Percentiles rank a stretch among this genome's conserved stretches.
Conservation (phyloP, 371 early-diverging fungal species). For the Lichtheimia corymbifera region DNA sequence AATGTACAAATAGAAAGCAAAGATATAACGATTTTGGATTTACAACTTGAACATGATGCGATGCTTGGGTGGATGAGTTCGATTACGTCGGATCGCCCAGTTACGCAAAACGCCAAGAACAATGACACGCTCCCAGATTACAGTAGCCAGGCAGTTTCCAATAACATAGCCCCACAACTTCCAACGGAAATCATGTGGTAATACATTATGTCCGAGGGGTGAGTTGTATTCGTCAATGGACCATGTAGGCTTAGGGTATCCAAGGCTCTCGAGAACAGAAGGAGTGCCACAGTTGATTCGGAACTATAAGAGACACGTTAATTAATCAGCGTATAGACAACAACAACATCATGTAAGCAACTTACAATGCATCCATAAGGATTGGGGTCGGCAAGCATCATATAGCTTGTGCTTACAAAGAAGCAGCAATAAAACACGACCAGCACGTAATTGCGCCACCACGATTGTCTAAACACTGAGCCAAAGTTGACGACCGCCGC, state of each 20-base stretch:
- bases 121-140: conserved; percentile 56
- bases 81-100: conserved; percentile 28
- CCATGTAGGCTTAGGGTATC: conserved; percentile 54
- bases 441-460: conserved; percentile 65
- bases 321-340: neutral
- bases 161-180: conserved; percentile 56
- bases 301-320: conserved; percentile 37
- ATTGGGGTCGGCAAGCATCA: conserved; percentile 72
- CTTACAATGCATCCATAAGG: conserved; percentile 60
- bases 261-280: conserved; percentile 41
- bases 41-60: conserved; percentile 33
- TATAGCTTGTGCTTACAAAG: conserved; percentile 51
- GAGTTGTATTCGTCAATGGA: conserved; percentile 62
- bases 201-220: conserved; percentile 65
- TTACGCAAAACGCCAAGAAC: conserved; percentile 54
- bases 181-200: conserved; percentile 67
- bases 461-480: conserved; percentile 58
- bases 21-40: conserved; percentile 9
- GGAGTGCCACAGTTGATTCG: conserved; percentile 77
- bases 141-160: conserved; percentile 41
- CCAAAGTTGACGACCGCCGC: conserved; percentile 75
- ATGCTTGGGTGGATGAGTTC: conserved; percentile 23
- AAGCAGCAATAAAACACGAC: conserved; percentile 55
- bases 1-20: conserved; percentile 4
- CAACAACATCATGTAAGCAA: neutral